Evolutionary conservation across 225 moss, liverwort and hornwort genomes (phyloP).

Genomic region (Climacium dendroides): DNA sequence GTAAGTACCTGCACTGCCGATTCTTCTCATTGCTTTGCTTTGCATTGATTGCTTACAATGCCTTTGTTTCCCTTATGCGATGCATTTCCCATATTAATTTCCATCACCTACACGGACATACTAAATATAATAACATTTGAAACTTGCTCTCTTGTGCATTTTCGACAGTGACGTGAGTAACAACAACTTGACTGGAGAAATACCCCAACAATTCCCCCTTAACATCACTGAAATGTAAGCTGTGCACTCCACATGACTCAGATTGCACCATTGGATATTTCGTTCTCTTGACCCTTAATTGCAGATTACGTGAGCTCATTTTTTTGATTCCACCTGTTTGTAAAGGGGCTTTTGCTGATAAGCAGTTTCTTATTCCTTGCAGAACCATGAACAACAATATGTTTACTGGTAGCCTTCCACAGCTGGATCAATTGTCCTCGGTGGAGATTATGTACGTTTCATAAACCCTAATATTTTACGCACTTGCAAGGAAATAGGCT

Average conservation of each 20-base stretch:
- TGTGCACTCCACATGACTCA: neutral
- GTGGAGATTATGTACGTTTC: neutral
- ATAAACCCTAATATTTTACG: neutral
- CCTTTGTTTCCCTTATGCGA: neutral
- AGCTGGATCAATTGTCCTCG: conserved; percentile 6
- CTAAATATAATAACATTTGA: neutral
- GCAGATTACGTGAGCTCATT: neutral
- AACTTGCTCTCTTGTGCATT: neutral
- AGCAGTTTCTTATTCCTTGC: neutral
- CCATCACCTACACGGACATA: neutral
- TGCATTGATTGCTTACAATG: neutral
- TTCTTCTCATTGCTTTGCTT: neutral
- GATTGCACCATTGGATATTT: neutral
- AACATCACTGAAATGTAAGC: conserved; percentile 27
- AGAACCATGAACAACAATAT: conserved; percentile 21
- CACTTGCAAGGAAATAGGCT: neutral
- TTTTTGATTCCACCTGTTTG: neutral
- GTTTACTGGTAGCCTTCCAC: conserved; percentile 23
- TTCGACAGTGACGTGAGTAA: conserved; percentile 23
- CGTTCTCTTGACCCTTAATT: neutral
- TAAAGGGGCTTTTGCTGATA: neutral
- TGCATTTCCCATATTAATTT: neutral
- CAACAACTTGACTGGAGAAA: conserved; percentile 30
- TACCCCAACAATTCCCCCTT: conserved; percentile 16
- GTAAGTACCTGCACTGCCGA: neutral